Percentiles rank a stretch among this genome's conserved stretches.
These are phyloP conservation scores for Begonia fuchsioides DNA, from an alignment of 306 rosid genomes.

Conservation along the genomic window DNA sequence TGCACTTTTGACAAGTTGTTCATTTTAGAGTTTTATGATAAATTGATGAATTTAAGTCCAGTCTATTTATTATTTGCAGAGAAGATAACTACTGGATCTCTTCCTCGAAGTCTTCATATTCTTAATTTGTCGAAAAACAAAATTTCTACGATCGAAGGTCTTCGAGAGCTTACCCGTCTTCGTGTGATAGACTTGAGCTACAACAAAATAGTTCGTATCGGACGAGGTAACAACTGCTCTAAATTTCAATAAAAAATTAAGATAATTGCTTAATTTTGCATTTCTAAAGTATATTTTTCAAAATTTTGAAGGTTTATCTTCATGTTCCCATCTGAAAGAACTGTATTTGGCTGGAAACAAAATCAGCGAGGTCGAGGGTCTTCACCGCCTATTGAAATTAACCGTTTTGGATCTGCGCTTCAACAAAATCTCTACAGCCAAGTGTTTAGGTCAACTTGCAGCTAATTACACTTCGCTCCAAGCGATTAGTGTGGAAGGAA, in stretches of 20 bases:
- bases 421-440: constrained; percentile 82
- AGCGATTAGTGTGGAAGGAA: constrained; percentile 85
- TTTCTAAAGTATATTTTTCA: not conserved
- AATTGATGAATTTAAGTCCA: not conserved
- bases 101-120: constrained; percentile 85
- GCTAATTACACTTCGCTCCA: constrained; percentile 78
- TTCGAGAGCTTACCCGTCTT: constrained; percentile 87
- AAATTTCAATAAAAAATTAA: too few relatives aligned
- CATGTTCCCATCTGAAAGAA: constrained; percentile 83
- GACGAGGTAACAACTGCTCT: constrained; percentile 50
- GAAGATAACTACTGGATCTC: constrained; percentile 72
- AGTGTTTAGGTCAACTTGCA: constrained; percentile 93
- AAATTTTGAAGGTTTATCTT: constrained; percentile 56
- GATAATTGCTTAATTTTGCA: too few relatives aligned
- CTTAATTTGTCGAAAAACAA: constrained; percentile 79
- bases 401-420: constrained; percentile 68
- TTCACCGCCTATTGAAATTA: constrained; percentile 83
- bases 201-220: constrained; percentile 69
- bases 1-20: constrained; percentile 9
- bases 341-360: constrained; percentile 90
- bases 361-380: constrained; percentile 92
- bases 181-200: constrained; percentile 80
- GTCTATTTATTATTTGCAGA: constrained; percentile 23
- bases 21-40: not conserved
- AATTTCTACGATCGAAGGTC: constrained; percentile 62